Base-by-base conservation (phyloP, 2,329 filamentous ascomycete species). In the Nemania sp. region DNA sequence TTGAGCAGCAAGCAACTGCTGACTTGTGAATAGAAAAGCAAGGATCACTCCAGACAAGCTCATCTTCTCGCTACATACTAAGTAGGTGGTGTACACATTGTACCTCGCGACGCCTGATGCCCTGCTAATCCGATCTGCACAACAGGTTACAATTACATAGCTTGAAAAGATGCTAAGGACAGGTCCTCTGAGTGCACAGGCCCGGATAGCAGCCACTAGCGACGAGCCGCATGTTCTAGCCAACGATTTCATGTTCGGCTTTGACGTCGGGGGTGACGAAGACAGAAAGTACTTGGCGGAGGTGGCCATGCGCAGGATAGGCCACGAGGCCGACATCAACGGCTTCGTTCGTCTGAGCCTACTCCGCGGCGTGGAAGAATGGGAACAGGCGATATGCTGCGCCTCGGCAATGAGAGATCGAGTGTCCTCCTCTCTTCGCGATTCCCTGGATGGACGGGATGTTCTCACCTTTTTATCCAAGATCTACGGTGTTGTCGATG, bases 291-390 rank as follows among this genome's bases (percentile, higher is more conserved):
- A 72, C 45, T 58, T 75, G 13, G 51, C 54, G 39, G 64, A 69
- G 3, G 46, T 71, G 12, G 67, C 74, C 17, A 63, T 65, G 7
- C 67, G 66, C 12, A 66, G 71, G 2, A 58, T 56, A 15, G 72
- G 59, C 2, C 60, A 68, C 2, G 59, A 58, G 2, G 66, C 68
- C 0, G 72, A 74, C 5, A 54, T 77, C 51, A 58, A 66, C 11
- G 47, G 68, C 10, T 62, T 77, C 21, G 54, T 62, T 9, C 51
- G 52, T 15, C 58, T 71, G 9, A 72, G 74, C 47, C 63, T 78
- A 1, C 57, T 71, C 43, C 71, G 71, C 10, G 73, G 73, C 0
- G 53, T 67, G 10, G 75, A 77, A 47, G 70, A 75, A 45, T 76
- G 72, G 69, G 64, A 73, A 13, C 70, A 75, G 64, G 66, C 74